Conservation (phyloP, 495 filamentous ascomycete genomes). For the Hyaloscypha bicolor region DNA sequence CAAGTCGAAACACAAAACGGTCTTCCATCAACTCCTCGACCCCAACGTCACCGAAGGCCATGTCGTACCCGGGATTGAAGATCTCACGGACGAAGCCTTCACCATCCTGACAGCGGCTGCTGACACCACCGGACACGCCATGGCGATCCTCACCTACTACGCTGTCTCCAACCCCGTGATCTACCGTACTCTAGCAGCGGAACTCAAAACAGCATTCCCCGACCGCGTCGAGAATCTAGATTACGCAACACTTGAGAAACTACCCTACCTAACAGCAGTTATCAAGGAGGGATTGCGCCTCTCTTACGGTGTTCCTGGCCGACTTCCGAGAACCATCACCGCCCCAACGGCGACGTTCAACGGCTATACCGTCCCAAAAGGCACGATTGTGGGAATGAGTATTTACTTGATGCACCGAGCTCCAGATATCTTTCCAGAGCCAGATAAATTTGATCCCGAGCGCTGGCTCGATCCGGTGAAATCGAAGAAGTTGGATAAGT, state of each 20-base stretch:
- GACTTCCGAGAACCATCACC: conserved; percentile 35
- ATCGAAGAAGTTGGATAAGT: conserved; percentile 20
- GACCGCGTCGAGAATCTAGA: not conserved
- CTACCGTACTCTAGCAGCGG: conserved; percentile 31
- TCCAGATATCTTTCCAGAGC: conserved; percentile 25
- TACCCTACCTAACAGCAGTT: conserved; percentile 41
- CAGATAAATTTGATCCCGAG: conserved; percentile 12
- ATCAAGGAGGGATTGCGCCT: conserved; percentile 37
- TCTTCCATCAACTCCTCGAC: conserved; percentile 35
- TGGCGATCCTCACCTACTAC: conserved; percentile 40
- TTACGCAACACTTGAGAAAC: conserved; percentile 25
- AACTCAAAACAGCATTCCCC: conserved; percentile 29
- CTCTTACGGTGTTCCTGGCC: conserved; percentile 34
- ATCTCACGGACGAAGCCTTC: conserved; percentile 38
- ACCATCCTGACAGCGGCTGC: conserved; percentile 39
- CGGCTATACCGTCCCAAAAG: conserved; percentile 32
- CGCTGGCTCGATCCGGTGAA: not conserved
- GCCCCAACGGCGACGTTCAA: conserved; percentile 32
- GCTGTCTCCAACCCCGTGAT: conserved; percentile 36
- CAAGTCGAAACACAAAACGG: conserved; percentile 19
- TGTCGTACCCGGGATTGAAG: conserved; percentile 25
- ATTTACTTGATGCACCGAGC: conserved; percentile 33
- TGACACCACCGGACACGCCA: conserved; percentile 43
- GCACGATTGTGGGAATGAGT: conserved; percentile 32
- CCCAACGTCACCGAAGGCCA: conserved; percentile 9